Evolutionary conservation across 768 basidiomycete species (phyloP), one percentile per base, ranked within the genome.

Genomic region (Russula sp.): DNA sequence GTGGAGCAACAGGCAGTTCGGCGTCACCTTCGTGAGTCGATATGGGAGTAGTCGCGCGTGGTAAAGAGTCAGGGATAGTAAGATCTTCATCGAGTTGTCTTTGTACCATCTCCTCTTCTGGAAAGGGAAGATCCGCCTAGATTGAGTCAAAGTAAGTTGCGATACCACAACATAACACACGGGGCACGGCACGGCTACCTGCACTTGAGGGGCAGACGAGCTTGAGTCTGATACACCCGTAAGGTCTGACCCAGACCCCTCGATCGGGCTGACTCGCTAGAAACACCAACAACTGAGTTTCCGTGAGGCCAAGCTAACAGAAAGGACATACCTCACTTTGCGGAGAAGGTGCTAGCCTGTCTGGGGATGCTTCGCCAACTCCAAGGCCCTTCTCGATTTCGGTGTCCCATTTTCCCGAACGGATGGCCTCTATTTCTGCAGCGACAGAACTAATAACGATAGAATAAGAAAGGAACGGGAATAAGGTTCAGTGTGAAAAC

Each of bases 371-470:
- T 36, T 59, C 54, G 59, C 64, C 16, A 48, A 34, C 25, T 39
- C 52, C 69, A 68, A 75, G 69, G 64, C 77, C 66, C 59, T 69
- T 69, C 62, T 67, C 73, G 18, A 87, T 80, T 66, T 73, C 74
- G 52, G 77, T 75, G 67, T 88, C 87, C 81, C 84, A 83, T 56
- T 74, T 72, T 1, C 90, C 90, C 13, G 79, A 75, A 32, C 85
- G 84, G 63, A 93, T 88, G 2, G 84, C 83, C 53, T 89, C 83
- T 48, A 94, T 90, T 73, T 95, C 93, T 3, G 79, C 73, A 20
- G 85, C 78, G 14, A 93, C 76, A 38, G 73, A 73, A 72, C 91
- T 92, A 62, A 47, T 7, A 32, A 25, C 42, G 20, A 32, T n/a
- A 18, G 51, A 38, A 32, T 58, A 36, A 34, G 50, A 13, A 9